Evolutionary conservation across 495 filamentous ascomycete species (phyloP).

Genomic region (Lepraria neglecta): DNA sequence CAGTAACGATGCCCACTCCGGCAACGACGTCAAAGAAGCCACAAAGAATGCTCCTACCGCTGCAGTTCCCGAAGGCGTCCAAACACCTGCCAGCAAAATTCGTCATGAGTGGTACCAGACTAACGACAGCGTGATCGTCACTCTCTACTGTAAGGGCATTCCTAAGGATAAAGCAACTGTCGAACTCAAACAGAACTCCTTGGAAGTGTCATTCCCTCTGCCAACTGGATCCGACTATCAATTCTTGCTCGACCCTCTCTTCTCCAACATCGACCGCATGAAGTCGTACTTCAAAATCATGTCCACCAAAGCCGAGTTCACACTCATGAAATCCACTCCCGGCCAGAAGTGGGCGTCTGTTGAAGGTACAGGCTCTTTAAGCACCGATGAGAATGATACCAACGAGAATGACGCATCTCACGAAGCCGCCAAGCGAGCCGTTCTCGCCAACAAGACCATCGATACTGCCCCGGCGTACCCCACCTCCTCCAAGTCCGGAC

Average conservation of each 20-base stretch:
- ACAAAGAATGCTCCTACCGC: constrained; percentile 19
- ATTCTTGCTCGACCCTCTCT: constrained; percentile 68
- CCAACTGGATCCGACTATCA: constrained; percentile 50
- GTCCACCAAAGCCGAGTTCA: constrained; percentile 78
- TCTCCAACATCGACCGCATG: constrained; percentile 54
- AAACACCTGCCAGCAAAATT: constrained; percentile 56
- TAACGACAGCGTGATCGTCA: constrained; percentile 55
- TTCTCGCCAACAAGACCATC: constrained; percentile 22
- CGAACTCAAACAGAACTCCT: constrained; percentile 52
- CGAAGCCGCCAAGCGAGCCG: constrained; percentile 19
- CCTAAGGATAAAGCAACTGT: constrained; percentile 54
- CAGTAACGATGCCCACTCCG: no score
- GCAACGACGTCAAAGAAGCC: neutral
- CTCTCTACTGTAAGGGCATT: constrained; percentile 66
- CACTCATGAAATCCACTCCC: constrained; percentile 57
- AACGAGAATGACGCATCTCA: constrained; percentile 22
- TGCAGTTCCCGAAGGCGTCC: constrained; percentile 28
- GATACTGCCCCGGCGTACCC: constrained; percentile 62
- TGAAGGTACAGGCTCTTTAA: constrained; percentile 44
- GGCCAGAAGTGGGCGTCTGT: constrained; percentile 73
- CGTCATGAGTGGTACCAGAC: constrained; percentile 80
- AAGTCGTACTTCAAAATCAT: constrained; percentile 58
- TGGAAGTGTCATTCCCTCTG: constrained; percentile 63
- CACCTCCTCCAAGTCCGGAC: constrained; percentile 75
- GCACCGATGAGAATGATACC: constrained; percentile 32